Percentiles rank a stretch among this genome's conserved stretches.
Conservation (phyloP, 306 rosid genomes). For the Alnus rubra region DNA sequence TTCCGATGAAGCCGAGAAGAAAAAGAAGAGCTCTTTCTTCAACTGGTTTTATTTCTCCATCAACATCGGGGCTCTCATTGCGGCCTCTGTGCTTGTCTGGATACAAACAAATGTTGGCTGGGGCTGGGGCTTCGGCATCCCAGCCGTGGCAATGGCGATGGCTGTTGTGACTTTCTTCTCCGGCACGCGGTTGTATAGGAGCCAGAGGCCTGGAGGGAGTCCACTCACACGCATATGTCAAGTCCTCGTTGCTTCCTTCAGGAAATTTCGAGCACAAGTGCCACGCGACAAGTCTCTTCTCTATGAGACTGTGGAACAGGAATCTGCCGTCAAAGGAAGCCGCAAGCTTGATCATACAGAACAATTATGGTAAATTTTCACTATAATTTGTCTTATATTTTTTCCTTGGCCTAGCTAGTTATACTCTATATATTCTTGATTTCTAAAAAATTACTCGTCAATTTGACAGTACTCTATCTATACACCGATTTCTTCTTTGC, state of each 20-base stretch:
- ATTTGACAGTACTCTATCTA: not conserved
- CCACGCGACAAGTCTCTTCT: slow-evolving; percentile 23
- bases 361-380: slow-evolving; percentile 17
- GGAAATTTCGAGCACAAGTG: slow-evolving; percentile 11
- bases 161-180: slow-evolving; percentile 30
- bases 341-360: slow-evolving; percentile 29
- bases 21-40: slow-evolving; percentile 26
- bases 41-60: slow-evolving; percentile 29
- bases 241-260: slow-evolving; percentile 24
- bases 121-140: slow-evolving; percentile 33
- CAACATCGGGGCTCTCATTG: slow-evolving; percentile 30
- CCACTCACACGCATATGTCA: slow-evolving; percentile 32
- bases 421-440: too few relatives aligned
- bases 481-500: not conserved
- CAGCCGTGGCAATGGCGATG: slow-evolving; percentile 30
- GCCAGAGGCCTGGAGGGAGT: slow-evolving; percentile 31
- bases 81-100: slow-evolving; percentile 32
- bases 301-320: slow-evolving; percentile 27
- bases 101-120: slow-evolving; percentile 32
- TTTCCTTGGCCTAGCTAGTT: too few relatives aligned
- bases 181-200: slow-evolving; percentile 24
- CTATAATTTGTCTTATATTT: not conserved
- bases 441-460: not conserved
- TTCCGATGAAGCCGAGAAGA: slow-evolving; percentile 19
- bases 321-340: slow-evolving; percentile 21